Percentiles rank a stretch among this genome's conserved stretches.
Conservation (phyloP, 108 stramenopile genomes). For the Pseudonitzschia multistriata region DNA sequence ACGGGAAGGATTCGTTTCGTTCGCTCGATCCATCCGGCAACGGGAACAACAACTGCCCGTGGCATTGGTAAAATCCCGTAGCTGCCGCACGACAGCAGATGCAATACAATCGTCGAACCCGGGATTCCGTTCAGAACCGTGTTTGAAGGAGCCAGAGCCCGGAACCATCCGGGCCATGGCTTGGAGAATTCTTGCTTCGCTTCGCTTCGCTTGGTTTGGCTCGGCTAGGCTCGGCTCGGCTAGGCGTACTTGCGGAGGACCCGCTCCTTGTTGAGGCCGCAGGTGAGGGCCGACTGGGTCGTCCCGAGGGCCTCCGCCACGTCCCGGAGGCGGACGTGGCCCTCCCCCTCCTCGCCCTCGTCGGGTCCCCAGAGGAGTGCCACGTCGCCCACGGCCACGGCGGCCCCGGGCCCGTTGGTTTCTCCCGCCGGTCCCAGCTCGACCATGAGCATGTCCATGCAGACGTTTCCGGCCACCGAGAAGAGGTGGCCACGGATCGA, state of each 20-base stretch:
- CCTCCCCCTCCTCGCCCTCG: constrained; percentile 48
- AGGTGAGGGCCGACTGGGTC: constrained; percentile 75
- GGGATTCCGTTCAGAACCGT: no score
- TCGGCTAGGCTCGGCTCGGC: background rate
- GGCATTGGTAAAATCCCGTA: no score
- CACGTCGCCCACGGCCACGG: constrained; percentile 58
- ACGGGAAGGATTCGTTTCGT: no score
- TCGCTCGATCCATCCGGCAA: no score
- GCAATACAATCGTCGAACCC: no score
- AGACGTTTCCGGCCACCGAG: constrained; percentile 77
- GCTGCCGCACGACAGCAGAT: no score
- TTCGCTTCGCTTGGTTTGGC: no score
- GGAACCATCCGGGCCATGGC: no score
- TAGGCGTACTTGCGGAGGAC: constrained; percentile 48
- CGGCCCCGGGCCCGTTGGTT: constrained; percentile 34
- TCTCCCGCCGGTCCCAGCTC: constrained; percentile 55
- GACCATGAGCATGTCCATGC: constrained; percentile 86
- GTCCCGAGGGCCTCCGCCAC: constrained; percentile 51
- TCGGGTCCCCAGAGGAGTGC: constrained; percentile 70
- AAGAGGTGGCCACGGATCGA: constrained; percentile 50
- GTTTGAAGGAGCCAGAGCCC: no score
- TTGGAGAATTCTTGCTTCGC: no score
- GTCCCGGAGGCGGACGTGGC: constrained; percentile 50
- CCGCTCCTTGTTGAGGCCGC: constrained; percentile 65
- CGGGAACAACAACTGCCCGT: no score